phyloP scores from a whole-genome alignment of 225 moss, liverwort and hornwort genomes.

The Pseudisothecium myosuroides region DNA sequence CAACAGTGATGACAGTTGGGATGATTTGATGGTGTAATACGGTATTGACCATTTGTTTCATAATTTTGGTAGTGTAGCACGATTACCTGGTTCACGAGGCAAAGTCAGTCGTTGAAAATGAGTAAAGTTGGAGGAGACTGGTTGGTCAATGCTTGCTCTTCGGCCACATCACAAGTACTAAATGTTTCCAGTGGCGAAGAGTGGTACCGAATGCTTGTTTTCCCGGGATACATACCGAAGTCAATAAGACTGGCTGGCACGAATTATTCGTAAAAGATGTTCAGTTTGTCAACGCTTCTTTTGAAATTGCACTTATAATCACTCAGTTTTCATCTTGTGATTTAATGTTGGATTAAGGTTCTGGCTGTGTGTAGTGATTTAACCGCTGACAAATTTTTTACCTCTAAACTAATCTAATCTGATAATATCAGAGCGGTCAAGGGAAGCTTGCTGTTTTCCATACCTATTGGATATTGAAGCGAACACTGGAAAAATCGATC shows the following conservation, averaged over 20 bases:
- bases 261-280: background rate
- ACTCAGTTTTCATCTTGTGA: background rate
- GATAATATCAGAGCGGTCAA: background rate
- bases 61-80: slow-evolving; percentile 9
- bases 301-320: background rate
- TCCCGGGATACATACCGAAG: background rate
- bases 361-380: background rate
- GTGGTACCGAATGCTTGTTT: background rate
- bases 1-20: slow-evolving; percentile 72
- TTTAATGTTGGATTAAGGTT: background rate
- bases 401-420: too few species aligned
- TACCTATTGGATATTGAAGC: background rate
- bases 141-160: background rate
- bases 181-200: background rate
- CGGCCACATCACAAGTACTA: background rate
- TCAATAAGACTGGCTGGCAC: background rate
- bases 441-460: background rate
- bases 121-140: background rate
- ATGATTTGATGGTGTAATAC: slow-evolving; percentile 27
- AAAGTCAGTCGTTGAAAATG: background rate
- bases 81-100: background rate
- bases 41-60: background rate
- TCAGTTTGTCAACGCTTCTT: background rate
- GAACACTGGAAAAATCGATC: background rate
- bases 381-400: background rate